Percentiles rank a stretch among this genome's conserved stretches.
Conservation (phyloP, 805 yeast genomes). For the Kluyveromyces aestuarii region DNA sequence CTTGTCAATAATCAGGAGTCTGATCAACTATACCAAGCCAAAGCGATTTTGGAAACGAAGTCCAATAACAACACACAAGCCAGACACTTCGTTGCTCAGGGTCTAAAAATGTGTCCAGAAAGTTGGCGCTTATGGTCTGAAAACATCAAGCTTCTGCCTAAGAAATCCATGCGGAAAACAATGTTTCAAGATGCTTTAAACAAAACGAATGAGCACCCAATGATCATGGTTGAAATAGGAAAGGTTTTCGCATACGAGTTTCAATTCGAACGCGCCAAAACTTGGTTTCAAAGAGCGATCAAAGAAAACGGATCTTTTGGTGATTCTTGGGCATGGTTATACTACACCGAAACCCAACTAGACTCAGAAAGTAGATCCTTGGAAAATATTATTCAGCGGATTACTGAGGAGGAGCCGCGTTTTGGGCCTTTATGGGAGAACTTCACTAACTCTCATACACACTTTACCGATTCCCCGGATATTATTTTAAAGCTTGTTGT, state of each 20-base stretch:
- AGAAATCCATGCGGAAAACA: conserved; percentile 44
- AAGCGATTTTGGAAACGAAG: conserved; percentile 47
- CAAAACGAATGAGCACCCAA: conserved; percentile 49
- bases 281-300: conserved; percentile 69
- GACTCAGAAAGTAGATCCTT: conserved; percentile 22
- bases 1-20: conserved; percentile 39
- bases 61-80: conserved; percentile 44
- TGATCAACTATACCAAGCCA: conserved; percentile 50
- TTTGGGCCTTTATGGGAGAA: conserved; percentile 35
- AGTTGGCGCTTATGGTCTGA: conserved; percentile 62
- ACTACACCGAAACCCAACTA: conserved; percentile 21
- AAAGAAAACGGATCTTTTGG: conserved; percentile 51
- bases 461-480: background rate
- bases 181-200: conserved; percentile 63
- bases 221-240: conserved; percentile 57
- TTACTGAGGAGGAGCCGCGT: conserved; percentile 42
- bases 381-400: conserved; percentile 29
- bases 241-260: conserved; percentile 57
- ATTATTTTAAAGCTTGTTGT: background rate
- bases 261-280: conserved; percentile 50
- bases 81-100: conserved; percentile 44
- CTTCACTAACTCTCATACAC: background rate
- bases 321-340: conserved; percentile 68
- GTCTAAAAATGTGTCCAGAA: conserved; percentile 47
- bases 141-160: conserved; percentile 36